These are phyloP conservation scores for Paecilomyces fulvus DNA, from an alignment of 2,329 filamentous ascomycete species.

Conservation along the genomic window DNA sequence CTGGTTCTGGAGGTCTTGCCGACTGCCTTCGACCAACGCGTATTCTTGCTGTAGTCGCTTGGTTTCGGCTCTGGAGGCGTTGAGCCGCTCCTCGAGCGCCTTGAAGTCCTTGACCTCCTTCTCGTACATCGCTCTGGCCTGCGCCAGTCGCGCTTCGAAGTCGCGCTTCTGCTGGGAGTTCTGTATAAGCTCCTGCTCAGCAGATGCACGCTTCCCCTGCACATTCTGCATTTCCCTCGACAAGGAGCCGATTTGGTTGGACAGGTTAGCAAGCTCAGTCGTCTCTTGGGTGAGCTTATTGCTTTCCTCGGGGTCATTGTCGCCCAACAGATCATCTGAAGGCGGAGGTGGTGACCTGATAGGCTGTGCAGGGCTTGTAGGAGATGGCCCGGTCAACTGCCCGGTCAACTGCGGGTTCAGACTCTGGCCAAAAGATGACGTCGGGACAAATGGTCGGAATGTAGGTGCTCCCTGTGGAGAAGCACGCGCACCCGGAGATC, in stretches of 20 bases:
- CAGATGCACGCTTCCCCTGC: slow-evolving; percentile 67
- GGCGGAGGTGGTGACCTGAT: slow-evolving; percentile 40
- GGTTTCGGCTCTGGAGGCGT: slow-evolving; percentile 66
- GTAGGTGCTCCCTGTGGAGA: slow-evolving; percentile 36
- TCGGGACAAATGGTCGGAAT: slow-evolving; percentile 88
- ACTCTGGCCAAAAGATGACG: slow-evolving; percentile 82
- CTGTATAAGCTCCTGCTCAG: slow-evolving; percentile 74
- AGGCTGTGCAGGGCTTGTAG: slow-evolving; percentile 19
- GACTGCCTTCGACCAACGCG: slow-evolving; percentile 69
- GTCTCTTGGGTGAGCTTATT: slow-evolving; percentile 84
- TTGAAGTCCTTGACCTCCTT: slow-evolving; percentile 85
- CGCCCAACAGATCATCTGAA: slow-evolving; percentile 80
- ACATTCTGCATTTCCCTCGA: slow-evolving; percentile 93
- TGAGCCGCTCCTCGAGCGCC: slow-evolving; percentile 73
- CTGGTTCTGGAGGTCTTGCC: slow-evolving; percentile 73
- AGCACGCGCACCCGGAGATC: slow-evolving; percentile 35
- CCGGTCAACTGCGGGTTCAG: slow-evolving; percentile 71
- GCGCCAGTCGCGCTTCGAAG: slow-evolving; percentile 79
- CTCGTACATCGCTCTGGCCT: slow-evolving; percentile 82
- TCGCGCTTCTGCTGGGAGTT: slow-evolving; percentile 82
- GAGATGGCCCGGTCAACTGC: slow-evolving; percentile 61
- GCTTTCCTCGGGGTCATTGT: slow-evolving; percentile 79
- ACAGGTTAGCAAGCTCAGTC: slow-evolving; percentile 86
- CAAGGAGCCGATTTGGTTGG: slow-evolving; percentile 85
- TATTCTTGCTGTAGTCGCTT: slow-evolving; percentile 77